Percentiles rank a stretch among this genome's conserved stretches.
Evolutionary conservation across 148 eudicot species (phyloP).

Genomic region (Rhododendron williamsianum): DNA sequence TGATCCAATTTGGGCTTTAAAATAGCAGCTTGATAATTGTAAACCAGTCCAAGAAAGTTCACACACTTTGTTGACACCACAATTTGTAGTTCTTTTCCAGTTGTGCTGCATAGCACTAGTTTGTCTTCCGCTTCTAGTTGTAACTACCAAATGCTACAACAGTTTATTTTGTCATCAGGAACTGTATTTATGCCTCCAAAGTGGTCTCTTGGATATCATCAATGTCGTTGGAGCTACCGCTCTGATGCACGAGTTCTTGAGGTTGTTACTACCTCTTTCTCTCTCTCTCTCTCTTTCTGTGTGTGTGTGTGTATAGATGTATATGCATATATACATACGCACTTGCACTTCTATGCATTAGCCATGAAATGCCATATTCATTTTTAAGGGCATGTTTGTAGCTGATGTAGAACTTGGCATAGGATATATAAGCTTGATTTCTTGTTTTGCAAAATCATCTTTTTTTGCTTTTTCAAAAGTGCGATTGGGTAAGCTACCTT

Average conservation of each 20-base stretch:
- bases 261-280: conserved; percentile 34
- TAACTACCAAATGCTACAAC: neutral
- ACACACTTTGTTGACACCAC: neutral
- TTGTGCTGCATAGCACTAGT: neutral
- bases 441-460: neutral
- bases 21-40: neutral
- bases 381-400: neutral
- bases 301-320: neutral
- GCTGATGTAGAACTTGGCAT: neutral
- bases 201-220: conserved; percentile 97
- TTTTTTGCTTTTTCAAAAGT: neutral
- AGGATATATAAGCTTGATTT: neutral
- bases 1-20: neutral
- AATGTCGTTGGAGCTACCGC: conserved; percentile 94
- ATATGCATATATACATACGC: neutral
- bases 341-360: neutral
- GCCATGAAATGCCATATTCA: neutral
- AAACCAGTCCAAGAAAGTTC: neutral
- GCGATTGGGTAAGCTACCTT: neutral
- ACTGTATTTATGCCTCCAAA: conserved; percentile 98
- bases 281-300: neutral
- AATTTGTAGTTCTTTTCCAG: neutral
- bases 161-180: conserved; percentile 34
- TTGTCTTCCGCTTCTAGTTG: neutral
- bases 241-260: conserved; percentile 84